A percentile compares a stretch with the other conserved stretches of the same genome.
Conservation (phyloP, 2,329 filamentous ascomycete species). For the Graphilbum fragrans region DNA sequence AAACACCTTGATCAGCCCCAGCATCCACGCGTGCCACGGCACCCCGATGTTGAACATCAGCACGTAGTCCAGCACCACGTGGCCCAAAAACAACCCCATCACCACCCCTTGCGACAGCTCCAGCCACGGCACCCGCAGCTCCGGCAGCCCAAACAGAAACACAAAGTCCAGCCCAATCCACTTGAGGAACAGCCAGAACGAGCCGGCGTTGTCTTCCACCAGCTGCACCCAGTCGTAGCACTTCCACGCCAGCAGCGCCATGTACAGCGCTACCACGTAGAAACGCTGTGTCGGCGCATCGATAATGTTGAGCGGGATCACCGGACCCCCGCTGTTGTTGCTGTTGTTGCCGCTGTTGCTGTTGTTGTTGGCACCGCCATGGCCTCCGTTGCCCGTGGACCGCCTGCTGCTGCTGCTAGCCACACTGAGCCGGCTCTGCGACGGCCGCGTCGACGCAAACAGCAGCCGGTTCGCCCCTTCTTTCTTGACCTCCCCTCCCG, state of each 20-base stretch:
- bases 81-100: conserved; percentile 56
- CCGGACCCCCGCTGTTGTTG: conserved; percentile 31
- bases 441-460: conserved; percentile 3
- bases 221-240: conserved; percentile 75
- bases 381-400: background rate
- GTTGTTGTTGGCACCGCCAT: background rate
- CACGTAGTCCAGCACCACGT: conserved; percentile 66
- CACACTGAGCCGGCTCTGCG: background rate
- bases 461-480: conserved; percentile 1
- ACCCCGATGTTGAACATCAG: conserved; percentile 83
- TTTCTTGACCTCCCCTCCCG: background rate
- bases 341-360: conserved; percentile 30
- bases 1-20: conserved; percentile 64
- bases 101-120: conserved; percentile 74
- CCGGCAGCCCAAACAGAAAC: conserved; percentile 78
- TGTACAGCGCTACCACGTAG: conserved; percentile 73
- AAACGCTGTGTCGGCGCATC: conserved; percentile 87
- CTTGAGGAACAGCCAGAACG: conserved; percentile 86
- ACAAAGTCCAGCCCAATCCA: conserved; percentile 80
- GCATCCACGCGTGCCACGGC: conserved; percentile 61
- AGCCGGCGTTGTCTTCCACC: conserved; percentile 71
- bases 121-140: conserved; percentile 88
- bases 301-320: conserved; percentile 71
- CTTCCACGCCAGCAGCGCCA: conserved; percentile 66
- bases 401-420: background rate